Percentiles rank a stretch among this genome's conserved stretches.
phyloP scores from a whole-genome alignment of 805 yeast species.

The Cyberlindnera meyerae region DNA sequence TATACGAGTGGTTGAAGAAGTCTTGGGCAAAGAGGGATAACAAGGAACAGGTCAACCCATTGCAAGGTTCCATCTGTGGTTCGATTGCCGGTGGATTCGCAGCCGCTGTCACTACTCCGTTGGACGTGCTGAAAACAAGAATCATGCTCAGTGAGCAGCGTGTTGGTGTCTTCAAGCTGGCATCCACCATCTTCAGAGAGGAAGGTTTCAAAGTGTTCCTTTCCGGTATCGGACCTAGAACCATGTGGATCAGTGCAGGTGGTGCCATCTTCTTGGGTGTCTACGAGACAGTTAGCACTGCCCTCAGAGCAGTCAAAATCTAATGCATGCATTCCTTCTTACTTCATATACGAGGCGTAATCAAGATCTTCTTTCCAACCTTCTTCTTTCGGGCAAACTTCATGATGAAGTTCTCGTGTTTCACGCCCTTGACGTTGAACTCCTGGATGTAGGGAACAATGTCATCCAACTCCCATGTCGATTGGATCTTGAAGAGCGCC shows the following conservation, averaged over 20 bases:
- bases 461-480: slow-evolving; percentile 58
- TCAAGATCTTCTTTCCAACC: slow-evolving; percentile 36
- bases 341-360: slow-evolving; percentile 27
- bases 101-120: slow-evolving; percentile 76
- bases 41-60: slow-evolving; percentile 46
- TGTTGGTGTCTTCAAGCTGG: slow-evolving; percentile 42
- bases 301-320: slow-evolving; percentile 12
- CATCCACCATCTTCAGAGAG: slow-evolving; percentile 49
- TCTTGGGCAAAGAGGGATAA: slow-evolving; percentile 39
- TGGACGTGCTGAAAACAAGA: slow-evolving; percentile 77
- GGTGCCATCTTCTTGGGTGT: slow-evolving; percentile 97
- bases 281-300: slow-evolving; percentile 53
- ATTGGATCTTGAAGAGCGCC: slow-evolving; percentile 48
- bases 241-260: slow-evolving; percentile 97
- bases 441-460: slow-evolving; percentile 60
- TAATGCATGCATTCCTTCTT: no score
- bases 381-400: slow-evolving; percentile 56
- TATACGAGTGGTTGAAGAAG: slow-evolving; percentile 78
- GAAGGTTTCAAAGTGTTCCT: slow-evolving; percentile 74
- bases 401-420: slow-evolving; percentile 54
- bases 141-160: slow-evolving; percentile 66
- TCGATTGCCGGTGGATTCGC: slow-evolving; percentile 79
- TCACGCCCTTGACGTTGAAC: slow-evolving; percentile 47
- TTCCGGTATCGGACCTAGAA: slow-evolving; percentile 90
- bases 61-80: slow-evolving; percentile 82